A percentile compares a stretch with the other conserved stretches of the same genome.
Evolutionary conservation across 2,329 filamentous ascomycete species (phyloP).

Genomic region (Pleoardoris graminearum): DNA sequence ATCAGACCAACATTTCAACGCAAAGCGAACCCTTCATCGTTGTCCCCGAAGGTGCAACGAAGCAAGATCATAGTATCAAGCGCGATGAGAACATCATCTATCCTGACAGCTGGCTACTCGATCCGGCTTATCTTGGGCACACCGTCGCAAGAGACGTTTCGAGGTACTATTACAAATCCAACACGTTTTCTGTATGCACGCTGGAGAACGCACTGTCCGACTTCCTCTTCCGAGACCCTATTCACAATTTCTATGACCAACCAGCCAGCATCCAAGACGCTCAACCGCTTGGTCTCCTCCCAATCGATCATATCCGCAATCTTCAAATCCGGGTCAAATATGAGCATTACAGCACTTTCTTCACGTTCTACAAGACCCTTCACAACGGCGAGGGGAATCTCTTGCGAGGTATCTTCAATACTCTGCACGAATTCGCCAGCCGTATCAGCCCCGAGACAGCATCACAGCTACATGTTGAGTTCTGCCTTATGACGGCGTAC

Average conservation of each 20-base stretch:
- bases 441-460: background rate
- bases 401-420: conserved; percentile 9
- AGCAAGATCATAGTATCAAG: conserved; percentile 23
- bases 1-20: background rate
- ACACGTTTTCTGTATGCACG: conserved; percentile 30
- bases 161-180: conserved; percentile 23
- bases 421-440: background rate
- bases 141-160: conserved; percentile 18
- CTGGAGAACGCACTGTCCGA: conserved; percentile 16
- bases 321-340: conserved; percentile 32
- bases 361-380: background rate
- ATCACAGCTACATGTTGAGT: conserved; percentile 19
- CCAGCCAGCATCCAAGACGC: background rate
- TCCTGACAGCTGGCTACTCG: conserved; percentile 25
- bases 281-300: conserved; percentile 8
- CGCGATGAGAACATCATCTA: conserved; percentile 23
- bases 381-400: conserved; percentile 15
- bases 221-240: conserved; percentile 14
- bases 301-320: conserved; percentile 18
- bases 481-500: conserved; percentile 25
- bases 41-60: conserved; percentile 22
- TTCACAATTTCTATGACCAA: background rate
- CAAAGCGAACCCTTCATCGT: conserved; percentile 1
- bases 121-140: conserved; percentile 22
- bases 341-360: conserved; percentile 18